Base-by-base conservation (phyloP, 768 basidiomycete genomes). In the Panaeolus cyanescens region DNA sequence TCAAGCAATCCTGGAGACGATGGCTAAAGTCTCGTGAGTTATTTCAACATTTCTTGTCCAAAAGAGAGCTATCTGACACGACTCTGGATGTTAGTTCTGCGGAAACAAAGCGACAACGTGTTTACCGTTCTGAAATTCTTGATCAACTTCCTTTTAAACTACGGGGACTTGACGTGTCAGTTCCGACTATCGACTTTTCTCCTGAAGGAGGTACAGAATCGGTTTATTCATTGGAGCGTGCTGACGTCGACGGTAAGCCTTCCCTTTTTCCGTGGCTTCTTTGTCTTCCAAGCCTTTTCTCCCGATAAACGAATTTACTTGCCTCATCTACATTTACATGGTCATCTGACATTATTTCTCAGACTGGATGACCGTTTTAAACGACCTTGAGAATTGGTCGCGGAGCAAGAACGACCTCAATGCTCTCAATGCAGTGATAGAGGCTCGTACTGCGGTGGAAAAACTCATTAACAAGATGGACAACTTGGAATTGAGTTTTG, bases 101-200 rank as follows among this genome's bases (percentile, higher is more conserved):
- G 55, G 97, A 99, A 73, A 83, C 84, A 62, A 92, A 91, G 66
- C 85, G 94, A 19, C 85, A 97, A 2, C 86, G 90, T 65, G 82
- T 91, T n/a, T 95, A 96, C 70, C 83, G 92, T 20, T 83, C 89
- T 4, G 95, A 96, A 68, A 83, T 92, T 12, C 85, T 92, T 62
- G 91, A 91, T 0, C 89, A 93, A 65, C 79, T 99, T 5, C 97
- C 97, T 0, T 98, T 95, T 71, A 90, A 92, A 34, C 83, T 89
- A 3, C 80, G 82, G 55, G 91, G 91, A 3, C 85, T 97, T 85
- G 90, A 93, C 33, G 92, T 91, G 63, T 79, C 88, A 1, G 89
- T 91, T 3, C 92, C 92, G 0, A 81, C 79, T 5, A 84, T 95
- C 64, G 94, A 95, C 67, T 89, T 95, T 68, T 87, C 89, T 0